Evolutionary conservation across 495 filamentous ascomycete species (phyloP).

Genomic region (Penicillium argentinense): DNA sequence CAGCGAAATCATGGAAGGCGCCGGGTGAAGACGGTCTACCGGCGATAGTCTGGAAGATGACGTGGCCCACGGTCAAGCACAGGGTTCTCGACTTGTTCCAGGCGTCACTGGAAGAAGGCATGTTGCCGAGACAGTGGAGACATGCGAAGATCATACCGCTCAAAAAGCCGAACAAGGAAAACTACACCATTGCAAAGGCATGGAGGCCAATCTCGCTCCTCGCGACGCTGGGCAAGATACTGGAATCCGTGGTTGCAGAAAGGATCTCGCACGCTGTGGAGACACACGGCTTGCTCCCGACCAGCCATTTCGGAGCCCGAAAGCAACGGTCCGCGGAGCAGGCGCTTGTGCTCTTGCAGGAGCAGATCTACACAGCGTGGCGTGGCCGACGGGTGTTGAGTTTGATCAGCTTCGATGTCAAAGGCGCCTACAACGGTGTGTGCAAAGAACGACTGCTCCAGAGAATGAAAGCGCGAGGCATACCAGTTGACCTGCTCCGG

Average conservation of each 20-base stretch:
- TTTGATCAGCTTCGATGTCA: conserved; percentile 43
- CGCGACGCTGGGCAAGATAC: conserved; percentile 27
- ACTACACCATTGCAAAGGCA: conserved; percentile 22
- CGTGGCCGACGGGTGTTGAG: conserved; percentile 18
- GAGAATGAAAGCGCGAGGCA: conserved; percentile 30
- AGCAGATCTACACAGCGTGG: conserved; percentile 29
- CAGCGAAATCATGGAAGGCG: conserved; percentile 22
- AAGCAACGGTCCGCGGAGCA: conserved; percentile 14
- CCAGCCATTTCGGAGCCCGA: conserved; percentile 7
- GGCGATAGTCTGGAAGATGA: conserved; percentile 28
- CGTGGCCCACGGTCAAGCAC: conserved; percentile 29
- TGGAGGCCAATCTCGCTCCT: conserved; percentile 32
- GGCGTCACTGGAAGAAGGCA: conserved; percentile 14
- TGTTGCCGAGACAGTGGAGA: conserved; percentile 13
- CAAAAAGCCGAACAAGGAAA: conserved; percentile 22
- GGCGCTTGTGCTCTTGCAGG: conserved; percentile 25
- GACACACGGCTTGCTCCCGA: conserved; percentile 12
- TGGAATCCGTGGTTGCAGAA: conserved; percentile 28
- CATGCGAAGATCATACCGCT: conserved; percentile 21
- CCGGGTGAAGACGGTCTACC: conserved; percentile 24
- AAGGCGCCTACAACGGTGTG: conserved; percentile 43
- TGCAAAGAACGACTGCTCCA: conserved; percentile 31
- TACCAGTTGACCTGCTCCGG: conserved; percentile 26
- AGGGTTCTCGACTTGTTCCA: conserved; percentile 20
- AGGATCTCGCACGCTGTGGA: conserved; percentile 27